Evolutionary conservation across 139 green algal genomes (phyloP).

Genomic region (Picochlorum sp.): DNA sequence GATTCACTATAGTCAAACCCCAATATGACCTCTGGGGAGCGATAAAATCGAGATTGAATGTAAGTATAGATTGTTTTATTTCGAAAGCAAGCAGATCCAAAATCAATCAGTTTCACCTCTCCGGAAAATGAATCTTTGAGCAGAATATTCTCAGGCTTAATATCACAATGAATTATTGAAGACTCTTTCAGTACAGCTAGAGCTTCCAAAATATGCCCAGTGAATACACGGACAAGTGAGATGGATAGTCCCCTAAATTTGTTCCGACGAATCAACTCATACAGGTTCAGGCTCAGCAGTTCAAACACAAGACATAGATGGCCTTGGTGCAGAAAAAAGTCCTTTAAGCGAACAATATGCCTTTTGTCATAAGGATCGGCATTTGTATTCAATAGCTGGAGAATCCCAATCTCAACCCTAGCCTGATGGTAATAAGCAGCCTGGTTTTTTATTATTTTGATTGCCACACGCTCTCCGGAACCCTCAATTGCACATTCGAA

Average conservation of each 20-base stretch:
- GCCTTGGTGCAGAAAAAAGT: constrained; percentile 80
- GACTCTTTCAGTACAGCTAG: constrained; percentile 70
- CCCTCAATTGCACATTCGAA: constrained; percentile 36
- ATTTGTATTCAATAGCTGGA: constrained; percentile 81
- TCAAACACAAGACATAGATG: constrained; percentile 98
- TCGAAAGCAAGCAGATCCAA: constrained; percentile 91
- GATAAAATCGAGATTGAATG: constrained; percentile 95
- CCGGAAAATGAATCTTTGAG: constrained; percentile 39
- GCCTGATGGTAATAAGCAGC: constrained; percentile 84
- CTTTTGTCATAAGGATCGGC: constrained; percentile 66
- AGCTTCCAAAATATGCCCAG: constrained; percentile 71
- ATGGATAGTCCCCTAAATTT: constrained; percentile 81
- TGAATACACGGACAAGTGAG: constrained; percentile 75
- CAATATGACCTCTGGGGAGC: constrained; percentile 82
- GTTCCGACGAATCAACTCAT: constrained; percentile 94
- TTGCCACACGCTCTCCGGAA: constrained; percentile 34
- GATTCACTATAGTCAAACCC: constrained; percentile 61
- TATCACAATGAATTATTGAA: constrained; percentile 94
- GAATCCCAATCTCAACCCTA: constrained; percentile 76
- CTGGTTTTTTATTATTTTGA: constrained; percentile 99
- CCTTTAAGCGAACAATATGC: constrained; percentile 90
- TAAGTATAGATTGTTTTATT: constrained; percentile 89
- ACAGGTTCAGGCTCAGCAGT: constrained; percentile 92
- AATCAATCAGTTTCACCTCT: constrained; percentile 97
- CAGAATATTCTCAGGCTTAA: constrained; percentile 99